Evolutionary conservation across 192 early-diverging fungal species (phyloP).

Genomic region (Thamnidium elegans): DNA sequence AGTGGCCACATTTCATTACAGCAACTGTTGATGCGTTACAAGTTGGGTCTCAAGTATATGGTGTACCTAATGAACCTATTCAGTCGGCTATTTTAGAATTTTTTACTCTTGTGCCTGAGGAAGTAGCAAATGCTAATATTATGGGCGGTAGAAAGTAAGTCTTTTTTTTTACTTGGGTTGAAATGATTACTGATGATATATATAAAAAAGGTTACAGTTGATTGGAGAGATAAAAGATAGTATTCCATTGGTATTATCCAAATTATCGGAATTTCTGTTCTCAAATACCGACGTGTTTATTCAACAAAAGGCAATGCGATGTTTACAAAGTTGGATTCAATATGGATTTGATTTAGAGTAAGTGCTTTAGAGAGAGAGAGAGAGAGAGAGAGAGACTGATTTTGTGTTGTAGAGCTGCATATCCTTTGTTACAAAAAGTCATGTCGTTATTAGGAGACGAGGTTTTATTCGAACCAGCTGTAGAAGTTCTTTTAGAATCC

Average conservation of each 20-base stretch:
- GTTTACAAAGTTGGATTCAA: slow-evolving; percentile 54
- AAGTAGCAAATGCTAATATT: slow-evolving; percentile 46
- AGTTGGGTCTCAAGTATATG: slow-evolving; percentile 19
- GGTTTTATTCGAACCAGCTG: slow-evolving; percentile 46
- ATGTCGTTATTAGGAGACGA: slow-evolving; percentile 41
- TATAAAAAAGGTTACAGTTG: slow-evolving; percentile 22
- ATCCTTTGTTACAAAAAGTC: slow-evolving; percentile 40
- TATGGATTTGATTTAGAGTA: slow-evolving; percentile 57
- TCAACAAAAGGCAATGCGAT: slow-evolving; percentile 46
- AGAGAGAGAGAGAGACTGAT: too few relatives aligned
- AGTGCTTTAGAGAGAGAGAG: slow-evolving; percentile 1
- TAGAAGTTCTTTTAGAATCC: slow-evolving; percentile 52
- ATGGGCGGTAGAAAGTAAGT: slow-evolving; percentile 44
- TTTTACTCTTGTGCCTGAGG: slow-evolving; percentile 55
- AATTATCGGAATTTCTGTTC: slow-evolving; percentile 13
- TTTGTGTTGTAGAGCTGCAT: slow-evolving; percentile 32
- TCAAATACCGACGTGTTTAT: slow-evolving; percentile 21
- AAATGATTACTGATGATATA: neutral
- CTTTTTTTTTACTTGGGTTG: too few relatives aligned
- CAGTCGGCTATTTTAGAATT: slow-evolving; percentile 48
- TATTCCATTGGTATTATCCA: slow-evolving; percentile 31
- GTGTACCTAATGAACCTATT: slow-evolving; percentile 26
- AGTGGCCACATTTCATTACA: slow-evolving; percentile 52
- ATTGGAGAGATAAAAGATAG: slow-evolving; percentile 29
- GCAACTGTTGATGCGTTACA: slow-evolving; percentile 39